These are phyloP conservation scores for Calonectria multiphialidica DNA, from an alignment of 2,329 filamentous ascomycete genomes.

Conservation along the genomic window DNA sequence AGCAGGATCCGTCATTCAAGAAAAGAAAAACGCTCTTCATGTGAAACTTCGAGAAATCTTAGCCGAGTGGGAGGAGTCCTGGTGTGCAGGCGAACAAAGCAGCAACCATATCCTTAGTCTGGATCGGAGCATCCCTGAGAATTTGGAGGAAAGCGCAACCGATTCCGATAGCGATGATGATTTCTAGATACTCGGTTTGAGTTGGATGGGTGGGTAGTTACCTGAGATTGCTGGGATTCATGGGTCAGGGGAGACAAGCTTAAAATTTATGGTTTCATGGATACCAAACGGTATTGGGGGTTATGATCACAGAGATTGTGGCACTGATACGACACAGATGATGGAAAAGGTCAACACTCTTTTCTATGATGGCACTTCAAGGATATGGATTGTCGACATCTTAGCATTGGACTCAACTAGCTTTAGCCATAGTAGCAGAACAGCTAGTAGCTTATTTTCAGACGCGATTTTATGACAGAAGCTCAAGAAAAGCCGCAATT, in stretches of 20 bases:
- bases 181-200: not conserved
- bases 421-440: not conserved
- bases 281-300: not conserved
- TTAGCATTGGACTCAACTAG: not conserved
- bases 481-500: not conserved
- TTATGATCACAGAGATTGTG: not conserved
- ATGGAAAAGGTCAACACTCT: not conserved
- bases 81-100: not conserved
- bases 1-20: not conserved
- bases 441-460: not conserved
- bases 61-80: not conserved
- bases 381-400: not conserved
- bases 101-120: not conserved
- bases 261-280: too few relatives aligned
- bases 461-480: not conserved
- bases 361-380: not conserved
- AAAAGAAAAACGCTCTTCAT: not conserved
- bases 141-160: not conserved
- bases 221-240: too few relatives aligned
- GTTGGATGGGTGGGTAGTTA: not conserved
- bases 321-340: too few relatives aligned
- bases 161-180: not conserved
- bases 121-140: conserved; percentile 7
- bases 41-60: not conserved
- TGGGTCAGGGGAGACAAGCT: not conserved